Percentiles rank a stretch among this genome's conserved stretches.
phyloP scores from a whole-genome alignment of 2,329 filamentous ascomycete species.

The Ilyonectria sp. region DNA sequence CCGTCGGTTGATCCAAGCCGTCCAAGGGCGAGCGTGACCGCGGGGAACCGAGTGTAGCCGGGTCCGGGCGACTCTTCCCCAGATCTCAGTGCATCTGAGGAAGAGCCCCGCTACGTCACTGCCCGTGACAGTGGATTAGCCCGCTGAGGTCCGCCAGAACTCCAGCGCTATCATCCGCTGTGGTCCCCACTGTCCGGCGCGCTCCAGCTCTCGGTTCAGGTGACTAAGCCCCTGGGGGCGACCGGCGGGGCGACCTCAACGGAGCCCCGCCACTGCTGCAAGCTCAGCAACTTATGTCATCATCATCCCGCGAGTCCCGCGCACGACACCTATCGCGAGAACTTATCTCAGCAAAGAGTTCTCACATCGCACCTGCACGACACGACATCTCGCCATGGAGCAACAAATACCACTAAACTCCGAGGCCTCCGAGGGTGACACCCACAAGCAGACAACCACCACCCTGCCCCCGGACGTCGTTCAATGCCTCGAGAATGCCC shows the following conservation, averaged over 20 bases:
- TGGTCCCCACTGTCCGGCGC: neutral
- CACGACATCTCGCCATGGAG: constrained; percentile 59
- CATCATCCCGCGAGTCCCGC: constrained; percentile 39
- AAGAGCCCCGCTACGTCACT: constrained; percentile 47
- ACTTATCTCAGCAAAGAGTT: constrained; percentile 12
- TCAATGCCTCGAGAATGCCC: constrained; percentile 92
- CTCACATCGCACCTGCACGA: constrained; percentile 21
- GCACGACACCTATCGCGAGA: constrained; percentile 33
- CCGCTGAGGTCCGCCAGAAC: constrained; percentile 3
- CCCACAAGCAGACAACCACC: constrained; percentile 77
- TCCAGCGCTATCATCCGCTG: neutral
- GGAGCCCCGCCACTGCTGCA: constrained; percentile 4
- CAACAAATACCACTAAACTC: constrained; percentile 81
- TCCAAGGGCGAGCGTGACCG: constrained; percentile 46
- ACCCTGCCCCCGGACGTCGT: constrained; percentile 87
- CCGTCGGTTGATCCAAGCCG: constrained; percentile 42
- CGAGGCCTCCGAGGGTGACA: constrained; percentile 81
- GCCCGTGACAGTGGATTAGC: constrained; percentile 9
- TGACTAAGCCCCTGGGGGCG: constrained; percentile 13
- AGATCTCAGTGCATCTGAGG: constrained; percentile 41
- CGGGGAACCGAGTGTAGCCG: constrained; percentile 54
- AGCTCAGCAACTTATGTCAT: constrained; percentile 31
- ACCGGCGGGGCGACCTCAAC: no score
- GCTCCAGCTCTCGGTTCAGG: neutral
- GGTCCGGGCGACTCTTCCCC: constrained; percentile 44